Evolutionary conservation across 2,329 filamentous ascomycete species (phyloP).

Genomic region (Thyridium curvatum): DNA sequence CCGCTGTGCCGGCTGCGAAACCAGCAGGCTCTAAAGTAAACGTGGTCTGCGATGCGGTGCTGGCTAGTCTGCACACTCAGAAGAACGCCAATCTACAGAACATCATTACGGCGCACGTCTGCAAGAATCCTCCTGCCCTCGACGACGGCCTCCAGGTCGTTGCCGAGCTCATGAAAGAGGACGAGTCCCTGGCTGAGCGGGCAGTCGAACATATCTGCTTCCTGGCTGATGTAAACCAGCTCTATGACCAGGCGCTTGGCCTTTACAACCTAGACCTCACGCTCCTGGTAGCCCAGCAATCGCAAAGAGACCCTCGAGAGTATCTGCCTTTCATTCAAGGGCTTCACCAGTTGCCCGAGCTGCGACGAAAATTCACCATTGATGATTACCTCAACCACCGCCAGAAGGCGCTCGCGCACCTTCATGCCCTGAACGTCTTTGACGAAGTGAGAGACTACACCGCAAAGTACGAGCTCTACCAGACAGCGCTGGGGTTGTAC

Average conservation of each 20-base stretch:
- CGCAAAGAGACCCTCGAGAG: slow-evolving; percentile 89
- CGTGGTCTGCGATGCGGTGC: slow-evolving; percentile 77
- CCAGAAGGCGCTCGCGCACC: slow-evolving; percentile 69
- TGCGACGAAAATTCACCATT: slow-evolving; percentile 74
- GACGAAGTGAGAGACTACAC: slow-evolving; percentile 74
- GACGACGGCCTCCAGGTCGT: slow-evolving; percentile 79
- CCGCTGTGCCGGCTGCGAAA: slow-evolving; percentile 2
- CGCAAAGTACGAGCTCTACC: slow-evolving; percentile 73
- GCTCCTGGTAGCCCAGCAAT: slow-evolving; percentile 87
- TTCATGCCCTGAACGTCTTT: slow-evolving; percentile 68
- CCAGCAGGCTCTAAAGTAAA: slow-evolving; percentile 64
- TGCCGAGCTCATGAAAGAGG: slow-evolving; percentile 63
- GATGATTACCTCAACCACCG: slow-evolving; percentile 79
- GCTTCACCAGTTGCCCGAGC: slow-evolving; percentile 65
- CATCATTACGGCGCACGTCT: slow-evolving; percentile 89
- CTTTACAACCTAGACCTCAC: slow-evolving; percentile 89
- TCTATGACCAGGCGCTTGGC: slow-evolving; percentile 86
- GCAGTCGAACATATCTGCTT: slow-evolving; percentile 98
- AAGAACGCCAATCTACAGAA: slow-evolving; percentile 72
- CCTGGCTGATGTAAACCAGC: slow-evolving; percentile 82
- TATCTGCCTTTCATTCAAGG: slow-evolving; percentile 92
- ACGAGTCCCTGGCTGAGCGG: slow-evolving; percentile 69
- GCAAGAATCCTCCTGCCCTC: slow-evolving; percentile 84
- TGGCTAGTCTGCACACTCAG: slow-evolving; percentile 57
- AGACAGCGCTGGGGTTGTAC: slow-evolving; percentile 70